Base-by-base conservation (phyloP, 1,284 basidiomycete species). In the Melanopsichium pennsylvanicum region DNA sequence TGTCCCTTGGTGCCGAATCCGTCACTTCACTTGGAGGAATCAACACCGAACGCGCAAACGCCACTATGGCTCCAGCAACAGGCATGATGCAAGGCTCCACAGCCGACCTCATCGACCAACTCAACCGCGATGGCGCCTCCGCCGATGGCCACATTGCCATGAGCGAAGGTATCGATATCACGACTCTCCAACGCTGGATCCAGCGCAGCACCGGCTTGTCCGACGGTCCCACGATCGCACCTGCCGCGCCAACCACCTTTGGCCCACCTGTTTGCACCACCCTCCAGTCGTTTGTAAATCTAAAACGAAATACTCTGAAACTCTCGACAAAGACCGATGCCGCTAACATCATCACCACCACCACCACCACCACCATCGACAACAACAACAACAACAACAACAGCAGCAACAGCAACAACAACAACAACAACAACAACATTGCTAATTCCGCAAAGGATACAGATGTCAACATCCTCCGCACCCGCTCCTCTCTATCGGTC, bases 241-340 rank as follows among this genome's bases (percentile, higher is more conserved):
- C 62, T 6, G 26, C 48, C 5, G 26, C 48, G 4, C 36, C 60
- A 4, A 43, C 59, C 18, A 31, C 49, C 13, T 55, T 25, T 13
- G 61, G 46, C 8, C 55, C 56, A n/a, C 63, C 73, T 12, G 43
- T 78, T 19, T 76, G 67, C 56, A 74, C 74, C 18, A 76, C 74
- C 8, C 57, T 78, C 23, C 75, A 78, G 47, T 72, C 75, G n/a
- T 73, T 67, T 31, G 74, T 78, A 48, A 78, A 78, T 39, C 60
- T 78, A 27, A 78, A 78, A 56, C 66, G 75, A 16, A 78, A 78
- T 42, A 76, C 74, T 0, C 57, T 78, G 48, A 63, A 62, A 35
- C 66, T 78, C 15, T 57, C 58, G 1, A 21, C 48, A n/a, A 39
- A 36, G n/a, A 4, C 29, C 37, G 36, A 31, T 13, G 32, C 18